Evolutionary conservation across 1,284 basidiomycete species (phyloP).

Genomic region (Sporisorium reilianum): DNA sequence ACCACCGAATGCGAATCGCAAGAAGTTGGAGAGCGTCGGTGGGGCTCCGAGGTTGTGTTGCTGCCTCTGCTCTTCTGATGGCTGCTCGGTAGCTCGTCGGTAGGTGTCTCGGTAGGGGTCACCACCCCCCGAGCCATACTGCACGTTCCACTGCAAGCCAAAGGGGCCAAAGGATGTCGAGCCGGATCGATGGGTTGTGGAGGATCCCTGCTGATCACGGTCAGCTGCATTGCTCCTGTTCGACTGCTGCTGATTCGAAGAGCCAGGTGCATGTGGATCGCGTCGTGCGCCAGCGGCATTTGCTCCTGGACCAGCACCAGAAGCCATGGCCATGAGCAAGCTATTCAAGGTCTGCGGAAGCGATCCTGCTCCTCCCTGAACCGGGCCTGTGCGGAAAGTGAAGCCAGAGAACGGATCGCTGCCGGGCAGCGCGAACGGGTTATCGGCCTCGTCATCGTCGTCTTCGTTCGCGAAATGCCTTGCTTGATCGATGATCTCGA

Average conservation of each 20-base stretch:
- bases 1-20: constrained; percentile 46
- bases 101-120: constrained; percentile 32
- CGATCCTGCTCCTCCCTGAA: constrained; percentile 5
- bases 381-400: constrained; percentile 9
- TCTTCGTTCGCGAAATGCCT: constrained; percentile 6
- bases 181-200: constrained; percentile 18
- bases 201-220: constrained; percentile 1
- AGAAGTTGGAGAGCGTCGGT: constrained; percentile 45
- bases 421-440: constrained; percentile 5
- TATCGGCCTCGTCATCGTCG: constrained; percentile 8
- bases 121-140: constrained; percentile 36
- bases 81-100: constrained; percentile 22
- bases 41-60: constrained; percentile 4
- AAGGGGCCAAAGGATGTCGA: constrained; percentile 41
- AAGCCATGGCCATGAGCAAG: constrained; percentile 28
- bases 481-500: constrained; percentile 53
- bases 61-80: constrained; percentile 10
- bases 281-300: neutral
- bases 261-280: neutral
- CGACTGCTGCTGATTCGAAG: constrained; percentile 4
- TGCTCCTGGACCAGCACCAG: constrained; percentile 6
- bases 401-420: constrained; percentile 14
- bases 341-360: constrained; percentile 9
- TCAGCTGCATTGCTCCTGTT: neutral
- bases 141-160: constrained; percentile 44